A percentile compares a stretch with the other conserved stretches of the same genome.
phyloP scores from a whole-genome alignment of 257 asterid species.

The Verbascum thapsus region DNA sequence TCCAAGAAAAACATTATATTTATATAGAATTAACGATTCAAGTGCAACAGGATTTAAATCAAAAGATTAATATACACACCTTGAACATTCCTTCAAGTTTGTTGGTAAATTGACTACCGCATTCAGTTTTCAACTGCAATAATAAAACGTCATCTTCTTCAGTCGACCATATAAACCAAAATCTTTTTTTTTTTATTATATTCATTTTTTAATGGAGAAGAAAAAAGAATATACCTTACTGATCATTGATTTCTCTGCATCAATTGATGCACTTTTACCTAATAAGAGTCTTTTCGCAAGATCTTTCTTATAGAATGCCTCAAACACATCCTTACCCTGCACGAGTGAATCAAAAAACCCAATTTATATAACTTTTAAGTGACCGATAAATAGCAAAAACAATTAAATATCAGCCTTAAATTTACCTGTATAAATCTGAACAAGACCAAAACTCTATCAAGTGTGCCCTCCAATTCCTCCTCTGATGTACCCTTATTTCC shows the following conservation, averaged over 20 bases:
- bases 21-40: neutral
- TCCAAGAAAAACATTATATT: too few relatives aligned
- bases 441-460: constrained; percentile 91
- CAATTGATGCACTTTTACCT: constrained; percentile 96
- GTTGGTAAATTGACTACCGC: constrained; percentile 98
- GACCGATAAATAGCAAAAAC: constrained; percentile 1
- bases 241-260: constrained; percentile 96
- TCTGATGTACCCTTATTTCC: constrained; percentile 99
- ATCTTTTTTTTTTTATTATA: too few relatives aligned
- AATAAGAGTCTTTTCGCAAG: constrained; percentile 88
- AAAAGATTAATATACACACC: constrained; percentile 45
- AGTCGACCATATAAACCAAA: constrained; percentile 23
- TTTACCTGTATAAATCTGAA: constrained; percentile 95
- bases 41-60: constrained; percentile 16
- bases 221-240: constrained; percentile 43
- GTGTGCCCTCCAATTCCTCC: constrained; percentile 98
- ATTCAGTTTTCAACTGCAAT: constrained; percentile 93
- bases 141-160: constrained; percentile 26
- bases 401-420: neutral
- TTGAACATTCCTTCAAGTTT: constrained; percentile 99
- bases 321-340: constrained; percentile 69
- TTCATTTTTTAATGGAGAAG: too few relatives aligned
- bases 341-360: constrained; percentile 10
- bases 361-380: neutral
- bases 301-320: constrained; percentile 70